phyloP scores from a whole-genome alignment of 2,329 filamentous ascomycete genomes.

The Aspergillus flavus region DNA sequence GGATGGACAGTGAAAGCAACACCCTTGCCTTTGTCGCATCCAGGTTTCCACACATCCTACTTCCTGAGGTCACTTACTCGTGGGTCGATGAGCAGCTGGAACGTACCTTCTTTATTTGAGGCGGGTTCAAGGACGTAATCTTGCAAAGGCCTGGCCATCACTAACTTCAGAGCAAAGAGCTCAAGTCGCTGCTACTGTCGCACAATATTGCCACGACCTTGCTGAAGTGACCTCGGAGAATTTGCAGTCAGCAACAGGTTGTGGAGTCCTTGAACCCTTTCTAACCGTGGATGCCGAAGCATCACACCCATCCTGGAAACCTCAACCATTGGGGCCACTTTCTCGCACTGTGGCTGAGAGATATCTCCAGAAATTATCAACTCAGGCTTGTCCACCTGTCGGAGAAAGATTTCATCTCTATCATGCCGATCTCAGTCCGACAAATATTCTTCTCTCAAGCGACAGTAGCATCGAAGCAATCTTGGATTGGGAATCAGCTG shows the following conservation, averaged over 20 bases:
- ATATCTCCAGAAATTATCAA: slow-evolving; percentile 10
- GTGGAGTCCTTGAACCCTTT: slow-evolving; percentile 11
- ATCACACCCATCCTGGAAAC: slow-evolving; percentile 5
- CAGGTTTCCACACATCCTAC: slow-evolving; percentile 5
- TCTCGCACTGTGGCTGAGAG: background rate
- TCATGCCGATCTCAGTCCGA: slow-evolving; percentile 9
- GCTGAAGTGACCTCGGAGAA: background rate
- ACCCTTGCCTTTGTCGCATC: slow-evolving; percentile 13
- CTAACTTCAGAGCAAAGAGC: background rate
- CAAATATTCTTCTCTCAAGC: slow-evolving; percentile 14
- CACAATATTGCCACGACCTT: slow-evolving; percentile 9
- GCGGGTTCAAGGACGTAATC: slow-evolving; percentile 6
- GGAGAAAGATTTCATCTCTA: slow-evolving; percentile 9
- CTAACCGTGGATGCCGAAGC: background rate
- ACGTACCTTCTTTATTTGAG: slow-evolving; percentile 9
- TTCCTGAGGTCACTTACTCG: slow-evolving; percentile 6
- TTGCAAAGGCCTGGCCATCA: slow-evolving; percentile 6
- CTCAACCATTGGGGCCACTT: background rate
- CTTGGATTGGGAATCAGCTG: slow-evolving; percentile 17
- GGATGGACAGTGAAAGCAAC: slow-evolving; percentile 16
- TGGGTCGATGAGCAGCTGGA: slow-evolving; percentile 7
- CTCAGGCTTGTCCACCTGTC: background rate
- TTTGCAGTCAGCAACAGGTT: slow-evolving; percentile 4
- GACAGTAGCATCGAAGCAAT: slow-evolving; percentile 7
- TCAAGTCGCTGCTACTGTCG: background rate